Evolutionary conservation across 352 stramenopile species (phyloP), one percentile per base, ranked within the genome.

Genomic region (Phytophthora agathidicida): DNA sequence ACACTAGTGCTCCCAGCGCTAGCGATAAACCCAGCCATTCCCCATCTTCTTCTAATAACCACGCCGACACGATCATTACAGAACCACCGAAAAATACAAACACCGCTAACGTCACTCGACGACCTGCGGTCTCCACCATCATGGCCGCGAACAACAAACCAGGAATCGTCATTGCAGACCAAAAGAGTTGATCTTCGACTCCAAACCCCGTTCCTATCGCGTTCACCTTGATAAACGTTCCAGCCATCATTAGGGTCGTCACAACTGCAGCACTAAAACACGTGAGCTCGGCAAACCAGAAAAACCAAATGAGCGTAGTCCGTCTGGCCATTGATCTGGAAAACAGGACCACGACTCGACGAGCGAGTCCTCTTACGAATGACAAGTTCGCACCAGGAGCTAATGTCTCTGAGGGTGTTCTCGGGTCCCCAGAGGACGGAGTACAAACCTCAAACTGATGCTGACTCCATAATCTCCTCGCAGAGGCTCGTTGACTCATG

Each of bases 291-390:
- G 52, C 43, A 22, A 80, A 69, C 75, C 72, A 83, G 26, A 77
- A 59, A 35, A 74, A 35, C 75, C 78, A 88, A 45, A 86, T 75
- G 36, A 78, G 38, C 19, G 65, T 24, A 17, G 80, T 86, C 19
- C 72, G 71, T 8, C 37, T 7, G 23, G 71, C 55, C 36, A 87
- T 76, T 10, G 68, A 58, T 20, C 47, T 38, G 11, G 69, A 73
- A 46, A 77, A 76, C 7, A 88, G 71, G 49, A 79, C 62, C 14
- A 75, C 68, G 17, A 66, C 56, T 11, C 77, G 77, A 56, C 72
- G 77, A 5, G 62, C 35, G 9, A 84, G 66, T 19, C 65, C 80
- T 38, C 47, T 58, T 3, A 58, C 7, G 36, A 88, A 69, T 1
- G 73, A 88, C 0, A 80, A 58, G 35, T 59, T 14, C 17, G 48